These are phyloP conservation scores for Sarocladium strictum DNA, from an alignment of 2,329 filamentous ascomycete genomes.

Conservation along the genomic window DNA sequence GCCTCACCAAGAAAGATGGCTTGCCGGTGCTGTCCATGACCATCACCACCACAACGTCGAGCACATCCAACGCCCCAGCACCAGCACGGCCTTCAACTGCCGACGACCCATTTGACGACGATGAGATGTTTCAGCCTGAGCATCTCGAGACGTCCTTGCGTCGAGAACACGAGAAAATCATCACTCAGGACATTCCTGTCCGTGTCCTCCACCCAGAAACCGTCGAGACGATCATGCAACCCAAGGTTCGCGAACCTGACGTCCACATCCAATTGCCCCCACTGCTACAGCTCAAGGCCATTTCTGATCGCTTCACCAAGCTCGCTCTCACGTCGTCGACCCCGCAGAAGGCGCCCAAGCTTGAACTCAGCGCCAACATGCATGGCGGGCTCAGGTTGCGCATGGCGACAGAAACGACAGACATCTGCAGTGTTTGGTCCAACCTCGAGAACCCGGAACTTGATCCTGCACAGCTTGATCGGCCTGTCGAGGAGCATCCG, in stretches of 20 bases:
- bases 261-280: slow-evolving; percentile 89
- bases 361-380: slow-evolving; percentile 92
- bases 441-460: slow-evolving; percentile 82
- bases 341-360: slow-evolving; percentile 47
- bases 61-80: slow-evolving; percentile 29
- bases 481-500: slow-evolving; percentile 71
- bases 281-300: slow-evolving; percentile 81
- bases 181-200: slow-evolving; percentile 95
- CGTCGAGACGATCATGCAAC: slow-evolving; percentile 92
- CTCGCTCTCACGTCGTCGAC: slow-evolving; percentile 50
- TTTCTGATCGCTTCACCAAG: slow-evolving; percentile 92
- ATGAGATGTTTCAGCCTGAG: slow-evolving; percentile 39
- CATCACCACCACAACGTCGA: slow-evolving; percentile 67
- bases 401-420: slow-evolving; percentile 75
- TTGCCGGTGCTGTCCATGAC: slow-evolving; percentile 84
- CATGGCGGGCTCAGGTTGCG: slow-evolving; percentile 77
- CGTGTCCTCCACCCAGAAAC: slow-evolving; percentile 76
- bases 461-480: slow-evolving; percentile 68
- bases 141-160: slow-evolving; percentile 51
- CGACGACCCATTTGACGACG: slow-evolving; percentile 38
- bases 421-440: slow-evolving; percentile 80
- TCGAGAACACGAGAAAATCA: slow-evolving; percentile 78
- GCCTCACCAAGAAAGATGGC: slow-evolving; percentile 88
- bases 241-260: slow-evolving; percentile 82
- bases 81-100: slow-evolving; percentile 22